Evolutionary conservation across 2,329 filamentous ascomycete species (phyloP), one percentile per base, ranked within the genome.

Genomic region (Plenodomus biglobosus): DNA sequence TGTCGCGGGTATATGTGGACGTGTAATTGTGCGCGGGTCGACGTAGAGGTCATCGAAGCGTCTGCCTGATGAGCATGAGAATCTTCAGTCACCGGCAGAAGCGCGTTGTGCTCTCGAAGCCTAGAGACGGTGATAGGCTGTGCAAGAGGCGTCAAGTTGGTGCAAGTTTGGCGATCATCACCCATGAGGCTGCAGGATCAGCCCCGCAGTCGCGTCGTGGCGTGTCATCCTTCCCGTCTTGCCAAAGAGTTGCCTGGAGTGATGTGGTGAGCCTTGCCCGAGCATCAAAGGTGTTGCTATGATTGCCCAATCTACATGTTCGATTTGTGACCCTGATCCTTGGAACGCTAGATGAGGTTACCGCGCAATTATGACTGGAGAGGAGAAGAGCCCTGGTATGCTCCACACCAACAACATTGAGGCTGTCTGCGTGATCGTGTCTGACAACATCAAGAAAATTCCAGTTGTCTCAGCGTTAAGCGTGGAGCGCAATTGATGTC

Each of bases 341-440:
- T 51, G 47, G 44, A 52, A 53, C 45, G 45, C 48, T 32, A 32
- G 27, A 32, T 3, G 27, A 8, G 27, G 27, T 11, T 32, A 32
- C 27, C 42, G 40, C 48, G 22, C 43, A 52, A 38, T 43, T 45
- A 69, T 70, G 67, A 59, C 65, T 16, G 55, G 56, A 38, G 64
- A 66, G 48, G 65, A 59, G 53, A 69, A 63, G 51, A 54, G 52
- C 40, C 52, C 61, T 56, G 68, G 68, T 69, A 58, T 41, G 52
- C 38, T 34, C 39, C 39, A 36, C 17, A 41, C 19, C 24, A 20
- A 30, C 36, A 39, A 37, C 24, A 17, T 30, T 36, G 18, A 15
- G 11, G 17, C 20, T 38, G 40, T 32, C 6, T 32, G 7, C 27
- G 27, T 32, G 27, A 32, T 15, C 6, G 8, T 32, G 3, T 32